Base-by-base conservation (phyloP, 2,329 filamentous ascomycete species). In the Pezicula neosporulosa region DNA sequence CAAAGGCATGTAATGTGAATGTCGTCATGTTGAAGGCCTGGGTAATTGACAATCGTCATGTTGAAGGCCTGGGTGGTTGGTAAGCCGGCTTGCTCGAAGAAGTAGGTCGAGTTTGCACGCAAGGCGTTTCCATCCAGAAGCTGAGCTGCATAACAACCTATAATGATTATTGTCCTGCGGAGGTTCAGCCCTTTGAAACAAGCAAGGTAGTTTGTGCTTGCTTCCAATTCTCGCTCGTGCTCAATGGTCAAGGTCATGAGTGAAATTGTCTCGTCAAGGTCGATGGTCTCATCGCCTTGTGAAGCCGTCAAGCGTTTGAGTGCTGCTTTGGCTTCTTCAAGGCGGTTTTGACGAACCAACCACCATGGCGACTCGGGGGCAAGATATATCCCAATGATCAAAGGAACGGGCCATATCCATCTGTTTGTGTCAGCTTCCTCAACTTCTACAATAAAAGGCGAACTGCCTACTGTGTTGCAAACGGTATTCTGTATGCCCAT, bases 191-290 rank as follows among this genome's bases (percentile, higher is more conserved):
- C 90, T 66, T 79, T 85, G 78, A 96, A 95, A 71, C 90, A 96
- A 68, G 95, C 90, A 61, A 81, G 70, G 68, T 94, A 95, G 48
- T 77, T 84, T 6, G 88, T 82, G 30, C 90, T 89, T 9, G 74
- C 72, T 3, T 88, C 92, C 50, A 68, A 56, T 54, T 80, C 79
- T 64, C 89, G 78, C 67, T 96, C 90, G 10, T 95, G 74, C 0
- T 86, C 87, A 0, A 86, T 92, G 0, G 90, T 96, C 67, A 95
- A 89, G 1, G 90, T 83, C 87, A 96, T 95, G 89, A 95, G 93
- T 62, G 88, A 85, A 47, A 95, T 77, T 0, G 89, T 94, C 72
- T 94, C 41, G 71, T 21, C 47, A 30, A 39, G n/a, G 19, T 53
- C 35, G 71, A 55, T 75, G 56, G 21, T 71, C 66, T 15, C 68